Percentiles rank a stretch among this genome's conserved stretches.
Evolutionary conservation across 805 yeast genomes (phyloP).

Genomic region (Zygoascus ofunaensis): DNA sequence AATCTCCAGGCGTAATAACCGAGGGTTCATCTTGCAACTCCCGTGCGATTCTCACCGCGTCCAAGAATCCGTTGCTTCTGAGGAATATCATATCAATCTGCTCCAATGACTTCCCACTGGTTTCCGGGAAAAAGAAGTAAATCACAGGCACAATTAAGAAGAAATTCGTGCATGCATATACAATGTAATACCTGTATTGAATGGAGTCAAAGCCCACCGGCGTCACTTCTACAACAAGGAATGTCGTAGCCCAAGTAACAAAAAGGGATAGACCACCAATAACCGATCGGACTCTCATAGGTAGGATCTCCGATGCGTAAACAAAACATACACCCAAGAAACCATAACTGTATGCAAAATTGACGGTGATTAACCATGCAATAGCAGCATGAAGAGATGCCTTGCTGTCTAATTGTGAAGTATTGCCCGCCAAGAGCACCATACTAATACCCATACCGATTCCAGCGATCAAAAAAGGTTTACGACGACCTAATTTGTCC

Average conservation of each 20-base stretch:
- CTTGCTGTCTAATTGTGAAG: slow-evolving; percentile 10
- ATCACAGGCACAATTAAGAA: slow-evolving; percentile 31
- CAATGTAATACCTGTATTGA: slow-evolving; percentile 74
- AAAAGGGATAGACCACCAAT: slow-evolving; percentile 31
- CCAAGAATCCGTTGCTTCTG: neutral
- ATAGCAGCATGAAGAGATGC: slow-evolving; percentile 14
- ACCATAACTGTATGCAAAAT: slow-evolving; percentile 14
- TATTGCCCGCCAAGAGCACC: slow-evolving; percentile 18
- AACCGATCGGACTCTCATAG: slow-evolving; percentile 38
- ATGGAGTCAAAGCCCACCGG: slow-evolving; percentile 32
- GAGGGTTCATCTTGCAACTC: neutral
- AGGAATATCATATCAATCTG: slow-evolving; percentile 31
- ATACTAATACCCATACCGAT: slow-evolving; percentile 39
- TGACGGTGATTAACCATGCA: slow-evolving; percentile 11
- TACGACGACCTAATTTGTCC: slow-evolving; percentile 55
- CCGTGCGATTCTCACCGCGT: neutral
- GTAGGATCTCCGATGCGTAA: slow-evolving; percentile 47
- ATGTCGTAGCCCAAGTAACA: slow-evolving; percentile 55
- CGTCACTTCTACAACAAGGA: slow-evolving; percentile 46
- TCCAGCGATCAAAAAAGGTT: slow-evolving; percentile 58
- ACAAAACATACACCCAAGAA: slow-evolving; percentile 19
- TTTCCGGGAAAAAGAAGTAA: slow-evolving; percentile 36
- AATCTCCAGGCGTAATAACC: neutral
- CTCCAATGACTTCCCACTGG: slow-evolving; percentile 39
- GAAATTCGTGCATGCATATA: slow-evolving; percentile 24